Conservation (phyloP, 2,329 filamentous ascomycete species). For the Exophiala viscosa region DNA sequence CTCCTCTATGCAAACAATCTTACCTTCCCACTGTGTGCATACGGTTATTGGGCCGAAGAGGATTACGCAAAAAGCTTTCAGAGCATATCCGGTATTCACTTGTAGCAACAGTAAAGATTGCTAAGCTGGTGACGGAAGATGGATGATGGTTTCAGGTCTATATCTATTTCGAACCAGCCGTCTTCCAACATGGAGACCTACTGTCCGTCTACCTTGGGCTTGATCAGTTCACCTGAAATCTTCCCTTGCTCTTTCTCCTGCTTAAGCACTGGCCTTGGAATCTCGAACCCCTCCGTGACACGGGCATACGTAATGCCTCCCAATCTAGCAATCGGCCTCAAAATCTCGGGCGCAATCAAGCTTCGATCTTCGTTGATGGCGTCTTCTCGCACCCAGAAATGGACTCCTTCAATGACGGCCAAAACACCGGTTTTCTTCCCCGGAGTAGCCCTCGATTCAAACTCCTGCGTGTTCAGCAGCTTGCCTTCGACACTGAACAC, state of each 20-base stretch:
- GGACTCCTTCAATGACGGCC: conserved; percentile 74
- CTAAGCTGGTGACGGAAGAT: too few species aligned
- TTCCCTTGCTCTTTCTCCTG: background rate
- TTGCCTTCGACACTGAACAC: conserved; percentile 79
- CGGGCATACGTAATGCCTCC: conserved; percentile 85
- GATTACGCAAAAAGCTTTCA: too few species aligned
- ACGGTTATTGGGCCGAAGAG: too few species aligned
- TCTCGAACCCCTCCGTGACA: conserved; percentile 65
- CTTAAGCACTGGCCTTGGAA: conserved; percentile 54
- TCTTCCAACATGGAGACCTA: background rate
- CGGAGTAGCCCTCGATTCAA: conserved; percentile 65
- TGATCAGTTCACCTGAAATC: background rate
- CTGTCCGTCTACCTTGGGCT: background rate
- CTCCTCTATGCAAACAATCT: too few species aligned
- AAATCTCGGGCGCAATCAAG: conserved; percentile 68
- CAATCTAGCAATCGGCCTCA: conserved; percentile 68
- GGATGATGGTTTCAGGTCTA: too few species aligned
- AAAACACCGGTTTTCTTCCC: conserved; percentile 73
- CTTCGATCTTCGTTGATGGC: conserved; percentile 75
- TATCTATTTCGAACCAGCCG: too few species aligned
- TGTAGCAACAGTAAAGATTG: too few species aligned
- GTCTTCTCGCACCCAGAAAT: conserved; percentile 88
- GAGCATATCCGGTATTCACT: too few species aligned
- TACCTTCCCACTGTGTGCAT: too few species aligned
- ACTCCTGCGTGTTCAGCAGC: conserved; percentile 70